Evolutionary conservation across 2,329 filamentous ascomycete genomes (phyloP), one percentile per base, ranked within the genome.

Genomic region (Metarhizium humberi): DNA sequence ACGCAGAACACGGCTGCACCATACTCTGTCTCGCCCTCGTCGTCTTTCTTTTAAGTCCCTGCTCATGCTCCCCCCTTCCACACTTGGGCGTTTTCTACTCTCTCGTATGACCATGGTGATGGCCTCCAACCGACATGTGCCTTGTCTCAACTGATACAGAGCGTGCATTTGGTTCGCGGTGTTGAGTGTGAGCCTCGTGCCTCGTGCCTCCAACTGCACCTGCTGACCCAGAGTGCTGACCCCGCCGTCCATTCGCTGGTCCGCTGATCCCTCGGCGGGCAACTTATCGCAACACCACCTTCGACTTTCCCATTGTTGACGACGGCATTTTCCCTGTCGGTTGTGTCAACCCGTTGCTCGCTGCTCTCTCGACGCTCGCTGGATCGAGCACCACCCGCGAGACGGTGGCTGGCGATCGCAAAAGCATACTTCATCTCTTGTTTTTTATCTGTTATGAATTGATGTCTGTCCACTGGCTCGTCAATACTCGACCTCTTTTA

Each of bases 181-280:
- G 49, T 42, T 32, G 49, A 42, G 32, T 34, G 50, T 50, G 54
- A 50, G 29, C 34, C 25, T 25, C 25, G 25, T 25, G 25, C 25
- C 25, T 25, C 25, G 25, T 25, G 25, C 25, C 25, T 25, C 20
- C 53, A 43, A 46, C 48, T 51, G 32, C 32, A 34, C 51, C 50
- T 56, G 57, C 51, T 59, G 59, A 60, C 58, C 57, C 25, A 6
- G 20, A 14, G 45, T 45, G 38, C 38, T 52, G 38, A 51, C 56
- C 58, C 53, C 48, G 51, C 51, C 42, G 38, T 55, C 51, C 49
- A 50, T 52, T 25, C 45, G 13, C 48, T 18, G 57, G 56, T 59
- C 57, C 56, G 55, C 55, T 59, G 57, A 59, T 59, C 38, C 38
- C 57, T 52, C 40, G 32, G 42, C 42, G 36, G 49, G 52, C 45